Conservation (phyloP, 768 basidiomycete genomes). For the Suillus luteus region DNA sequence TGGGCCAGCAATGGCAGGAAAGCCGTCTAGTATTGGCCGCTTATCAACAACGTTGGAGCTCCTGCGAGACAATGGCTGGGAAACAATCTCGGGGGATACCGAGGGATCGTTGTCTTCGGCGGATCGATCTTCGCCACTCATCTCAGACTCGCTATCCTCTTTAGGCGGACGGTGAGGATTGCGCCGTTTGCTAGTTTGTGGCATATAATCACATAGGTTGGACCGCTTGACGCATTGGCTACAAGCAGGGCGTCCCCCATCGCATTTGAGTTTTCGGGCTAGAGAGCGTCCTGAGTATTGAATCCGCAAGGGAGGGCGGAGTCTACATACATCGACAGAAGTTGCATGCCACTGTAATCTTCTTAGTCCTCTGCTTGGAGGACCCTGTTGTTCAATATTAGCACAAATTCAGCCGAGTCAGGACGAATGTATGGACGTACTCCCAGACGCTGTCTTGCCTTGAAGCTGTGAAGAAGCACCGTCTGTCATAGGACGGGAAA, state of each 20-base stretch:
- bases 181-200: constrained; percentile 70
- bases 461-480: constrained; percentile 30
- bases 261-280: constrained; percentile 90
- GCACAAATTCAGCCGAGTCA: constrained; percentile 17
- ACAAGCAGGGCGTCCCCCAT: constrained; percentile 82
- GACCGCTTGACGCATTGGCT: constrained; percentile 79
- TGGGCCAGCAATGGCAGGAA: constrained; percentile 31
- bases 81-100: constrained; percentile 52
- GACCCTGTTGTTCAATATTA: constrained; percentile 43
- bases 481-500: constrained; percentile 44
- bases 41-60: constrained; percentile 37
- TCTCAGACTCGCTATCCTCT: constrained; percentile 59
- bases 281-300: constrained; percentile 26
- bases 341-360: constrained; percentile 88
- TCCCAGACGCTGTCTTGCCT: constrained; percentile 35
- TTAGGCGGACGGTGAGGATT: constrained; percentile 63
- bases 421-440: constrained; percentile 35
- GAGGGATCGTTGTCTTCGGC: constrained; percentile 52
- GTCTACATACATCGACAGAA: constrained; percentile 80
- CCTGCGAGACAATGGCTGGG: constrained; percentile 38
- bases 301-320: constrained; percentile 17
- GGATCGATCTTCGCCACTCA: constrained; percentile 62
- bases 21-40: constrained; percentile 35
- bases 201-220: constrained; percentile 80
- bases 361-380: constrained; percentile 72